Base-by-base conservation (phyloP, 352 stramenopile genomes). In the Globisporangium apiculatum region DNA sequence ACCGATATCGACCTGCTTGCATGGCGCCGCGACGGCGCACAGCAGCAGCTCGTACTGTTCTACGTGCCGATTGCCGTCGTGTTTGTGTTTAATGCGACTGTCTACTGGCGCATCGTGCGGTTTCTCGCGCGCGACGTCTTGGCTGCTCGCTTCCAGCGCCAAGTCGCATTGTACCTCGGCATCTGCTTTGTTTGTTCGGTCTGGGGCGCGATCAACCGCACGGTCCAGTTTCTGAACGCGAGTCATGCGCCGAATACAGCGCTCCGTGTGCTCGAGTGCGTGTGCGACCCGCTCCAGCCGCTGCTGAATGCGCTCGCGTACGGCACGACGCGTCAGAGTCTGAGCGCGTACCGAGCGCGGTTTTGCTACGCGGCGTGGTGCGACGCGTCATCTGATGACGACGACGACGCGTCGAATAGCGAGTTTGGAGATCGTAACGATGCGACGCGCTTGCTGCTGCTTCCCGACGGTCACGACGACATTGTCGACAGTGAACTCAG, bases 161-260 rank as follows among this genome's bases (percentile, higher is more conserved):
- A 83, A 47, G 79, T 89, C 18, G 71, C 61, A 55, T 54, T 91
- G 6, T 91, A 91, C 55, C 62, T 91, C 11, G 67, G 75, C 36
- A 81, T 89, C 46, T 79, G 83, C 60, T 88, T 89, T 45, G 46
- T 89, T 8, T 91, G 81, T 62, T 89, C 81, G 4, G 52, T 89
- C n/a, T 91, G 81, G 78, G 81, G 81, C 48, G 61, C 74, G 1
- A 58, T 87, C 51, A 87, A 91, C 50, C 72, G 81, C 6, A 55
- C 87, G 14, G 74, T 91, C 58, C 81, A 91, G 70, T 77, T 77
- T 37, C 69, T 73, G 38, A 65, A 76, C 1, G 36, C 49, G 7
- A 61, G 70, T 18, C 81, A 91, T 59, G 59, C 61, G 51, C 69
- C 81, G 1, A 85, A 73, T 51, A 78, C 58, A 51, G 79, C 84